These are phyloP conservation scores for Lentinula edodes DNA, from an alignment of 768 basidiomycete genomes.

Conservation along the genomic window DNA sequence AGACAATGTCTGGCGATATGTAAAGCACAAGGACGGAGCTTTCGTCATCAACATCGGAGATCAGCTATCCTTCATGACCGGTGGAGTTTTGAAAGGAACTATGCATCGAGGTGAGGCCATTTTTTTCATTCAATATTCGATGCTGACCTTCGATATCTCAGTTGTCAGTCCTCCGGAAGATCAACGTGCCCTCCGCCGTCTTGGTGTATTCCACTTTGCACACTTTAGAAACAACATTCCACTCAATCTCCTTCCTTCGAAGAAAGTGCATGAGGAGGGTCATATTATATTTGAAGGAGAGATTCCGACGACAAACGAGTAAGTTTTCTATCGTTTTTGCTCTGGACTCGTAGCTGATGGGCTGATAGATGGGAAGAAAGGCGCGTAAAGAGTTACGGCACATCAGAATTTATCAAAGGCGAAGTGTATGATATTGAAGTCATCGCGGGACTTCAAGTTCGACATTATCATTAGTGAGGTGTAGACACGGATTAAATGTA, in stretches of 20 bases:
- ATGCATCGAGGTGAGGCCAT: conserved; percentile 25
- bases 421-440: conserved; percentile 29
- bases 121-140: background rate
- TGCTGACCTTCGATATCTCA: background rate
- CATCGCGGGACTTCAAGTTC: conserved; percentile 23
- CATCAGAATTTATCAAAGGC: conserved; percentile 24
- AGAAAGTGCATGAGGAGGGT: conserved; percentile 24
- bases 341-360: background rate
- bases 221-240: conserved; percentile 22
- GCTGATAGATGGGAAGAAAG: conserved; percentile 23
- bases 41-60: conserved; percentile 31
- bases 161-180: conserved; percentile 28
- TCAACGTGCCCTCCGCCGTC: conserved; percentile 21
- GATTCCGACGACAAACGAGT: conserved; percentile 26
- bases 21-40: conserved; percentile 25
- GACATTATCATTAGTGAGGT: conserved; percentile 11
- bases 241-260: conserved; percentile 22
- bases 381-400: conserved; percentile 28
- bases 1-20: conserved; percentile 29
- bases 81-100: conserved; percentile 27
- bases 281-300: conserved; percentile 22
- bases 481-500: background rate
- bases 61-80: conserved; percentile 29
- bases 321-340: conserved; percentile 1
- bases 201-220: conserved; percentile 30